Evolutionary conservation across 1,284 basidiomycete species (phyloP).

Genomic region (Mycena citricolor): DNA sequence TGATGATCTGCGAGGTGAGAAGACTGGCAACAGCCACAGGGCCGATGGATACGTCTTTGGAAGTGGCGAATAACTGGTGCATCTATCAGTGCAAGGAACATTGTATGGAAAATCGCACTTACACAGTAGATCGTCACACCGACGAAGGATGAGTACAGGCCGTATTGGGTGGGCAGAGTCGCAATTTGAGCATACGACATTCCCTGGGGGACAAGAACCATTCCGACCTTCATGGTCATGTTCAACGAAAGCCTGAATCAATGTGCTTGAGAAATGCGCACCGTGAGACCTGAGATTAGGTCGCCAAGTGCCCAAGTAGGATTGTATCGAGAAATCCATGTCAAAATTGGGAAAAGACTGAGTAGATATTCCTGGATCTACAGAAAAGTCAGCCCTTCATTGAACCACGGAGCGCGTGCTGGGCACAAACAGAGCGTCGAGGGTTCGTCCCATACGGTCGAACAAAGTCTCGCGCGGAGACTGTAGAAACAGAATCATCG

Average conservation of each 20-base stretch:
- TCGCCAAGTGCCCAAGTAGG: no score
- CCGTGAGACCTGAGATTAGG: no score
- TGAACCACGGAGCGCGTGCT: constrained; percentile 10
- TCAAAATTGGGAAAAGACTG: constrained; percentile 79
- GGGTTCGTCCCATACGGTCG: constrained; percentile 43
- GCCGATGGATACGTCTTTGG: constrained; percentile 94
- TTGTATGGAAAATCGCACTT: no score
- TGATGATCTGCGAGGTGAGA: constrained; percentile 83
- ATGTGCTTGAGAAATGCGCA: no score
- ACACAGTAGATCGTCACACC: constrained; percentile 85
- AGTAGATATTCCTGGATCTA: constrained; percentile 62
- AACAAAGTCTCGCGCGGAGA: constrained; percentile 58
- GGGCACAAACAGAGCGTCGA: constrained; percentile 43
- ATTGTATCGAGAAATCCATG: constrained; percentile 88
- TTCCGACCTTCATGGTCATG: constrained; percentile 89
- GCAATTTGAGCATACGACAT: constrained; percentile 78
- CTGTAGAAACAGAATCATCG: constrained; percentile 55
- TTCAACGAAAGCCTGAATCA: no score
- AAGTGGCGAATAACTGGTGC: constrained; percentile 88
- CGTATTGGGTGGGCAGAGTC: constrained; percentile 78
- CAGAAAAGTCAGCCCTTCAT: constrained; percentile 10
- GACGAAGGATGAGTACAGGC: constrained; percentile 94
- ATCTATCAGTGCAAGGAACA: no score
- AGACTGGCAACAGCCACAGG: constrained; percentile 98
- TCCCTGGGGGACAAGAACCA: constrained; percentile 87